Evolutionary conservation across 1,139 yeast genomes (phyloP).

Genomic region (Blastobotrys buckinghamii): DNA sequence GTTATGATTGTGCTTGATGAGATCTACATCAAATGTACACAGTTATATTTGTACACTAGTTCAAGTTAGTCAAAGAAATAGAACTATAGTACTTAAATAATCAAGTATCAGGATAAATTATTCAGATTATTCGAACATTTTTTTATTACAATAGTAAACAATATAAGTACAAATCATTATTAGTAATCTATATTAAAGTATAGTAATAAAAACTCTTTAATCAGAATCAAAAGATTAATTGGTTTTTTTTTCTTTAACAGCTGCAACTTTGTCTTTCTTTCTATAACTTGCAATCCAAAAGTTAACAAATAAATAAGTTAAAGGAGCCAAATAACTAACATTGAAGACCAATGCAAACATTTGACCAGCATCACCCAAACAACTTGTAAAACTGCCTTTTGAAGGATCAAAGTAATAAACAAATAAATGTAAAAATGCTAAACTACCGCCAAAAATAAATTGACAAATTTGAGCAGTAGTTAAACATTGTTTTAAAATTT

Average conservation of each 20-base stretch:
- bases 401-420: conserved; percentile 51
- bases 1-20: no score
- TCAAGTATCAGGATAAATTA: no score
- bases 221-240: no score
- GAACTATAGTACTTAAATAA: no score
- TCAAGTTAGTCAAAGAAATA: no score
- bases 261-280: not conserved
- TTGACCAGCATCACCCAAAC: conserved; percentile 56
- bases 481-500: conserved; percentile 49
- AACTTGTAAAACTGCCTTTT: conserved; percentile 43
- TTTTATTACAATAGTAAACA: no score
- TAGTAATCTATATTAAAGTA: no score
- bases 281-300: conserved; percentile 61
- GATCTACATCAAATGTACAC: no score
- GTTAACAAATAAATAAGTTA: conserved; percentile 63
- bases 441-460: conserved; percentile 63
- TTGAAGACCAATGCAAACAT: conserved; percentile 59
- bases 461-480: conserved; percentile 69
- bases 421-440: conserved; percentile 59
- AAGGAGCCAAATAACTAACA: conserved; percentile 61
- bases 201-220: not conserved
- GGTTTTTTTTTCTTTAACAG: not conserved
- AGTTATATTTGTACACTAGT: no score
- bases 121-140: no score
- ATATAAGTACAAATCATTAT: no score